Conservation (phyloP, 2,329 filamentous ascomycete species). For the Dactylellina cionopaga region DNA sequence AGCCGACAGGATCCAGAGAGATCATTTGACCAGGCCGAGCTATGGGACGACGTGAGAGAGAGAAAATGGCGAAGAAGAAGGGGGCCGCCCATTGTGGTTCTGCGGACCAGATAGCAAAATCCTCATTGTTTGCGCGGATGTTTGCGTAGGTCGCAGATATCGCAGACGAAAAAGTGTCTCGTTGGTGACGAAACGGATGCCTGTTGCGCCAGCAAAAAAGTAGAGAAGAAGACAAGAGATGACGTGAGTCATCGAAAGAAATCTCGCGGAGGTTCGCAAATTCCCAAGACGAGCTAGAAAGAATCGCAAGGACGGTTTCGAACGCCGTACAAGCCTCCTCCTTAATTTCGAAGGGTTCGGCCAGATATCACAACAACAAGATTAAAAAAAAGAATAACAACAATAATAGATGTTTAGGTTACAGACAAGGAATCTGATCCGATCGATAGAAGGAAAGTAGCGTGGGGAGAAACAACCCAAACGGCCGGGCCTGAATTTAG, state of each 20-base stretch:
- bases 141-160: constrained; percentile 29
- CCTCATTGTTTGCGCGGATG: constrained; percentile 49
- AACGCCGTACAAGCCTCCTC: constrained; percentile 51
- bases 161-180: constrained; percentile 39
- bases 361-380: constrained; percentile 43
- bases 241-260: constrained; percentile 50
- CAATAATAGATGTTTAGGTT: not conserved
- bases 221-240: constrained; percentile 12
- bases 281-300: constrained; percentile 31
- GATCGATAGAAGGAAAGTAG: too few species aligned
- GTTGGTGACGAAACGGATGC: constrained; percentile 48
- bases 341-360: constrained; percentile 47
- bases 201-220: constrained; percentile 35
- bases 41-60: constrained; percentile 11
- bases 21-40: constrained; percentile 45
- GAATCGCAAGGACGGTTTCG: constrained; percentile 32
- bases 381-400: constrained; percentile 15
- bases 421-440: constrained; percentile 24
- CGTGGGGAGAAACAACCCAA: constrained; percentile 38
- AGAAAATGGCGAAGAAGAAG: too few species aligned
- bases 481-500: constrained; percentile 44
- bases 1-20: constrained; percentile 52
- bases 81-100: constrained; percentile 29
- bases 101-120: constrained; percentile 32
- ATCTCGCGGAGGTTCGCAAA: constrained; percentile 52